Evolutionary conservation across 2,329 filamentous ascomycete genomes (phyloP).

Genomic region (Fusarium equiseti): DNA sequence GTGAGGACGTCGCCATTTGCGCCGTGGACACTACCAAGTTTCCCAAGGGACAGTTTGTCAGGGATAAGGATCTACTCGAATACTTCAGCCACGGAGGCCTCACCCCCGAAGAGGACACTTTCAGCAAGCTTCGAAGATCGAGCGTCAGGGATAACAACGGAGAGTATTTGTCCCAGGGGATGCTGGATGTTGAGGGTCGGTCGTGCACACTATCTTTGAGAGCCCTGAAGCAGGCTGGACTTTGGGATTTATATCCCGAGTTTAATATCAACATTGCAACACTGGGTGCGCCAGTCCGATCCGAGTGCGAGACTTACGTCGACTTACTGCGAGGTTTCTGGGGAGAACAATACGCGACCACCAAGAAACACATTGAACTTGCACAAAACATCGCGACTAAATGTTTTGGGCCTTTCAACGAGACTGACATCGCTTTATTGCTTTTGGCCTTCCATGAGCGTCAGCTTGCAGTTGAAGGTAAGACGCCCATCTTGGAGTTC

Average conservation of each 20-base stretch:
- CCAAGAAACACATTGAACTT: not conserved
- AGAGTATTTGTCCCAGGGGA: not conserved
- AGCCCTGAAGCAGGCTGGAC: fast-evolving
- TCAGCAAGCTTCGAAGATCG: not conserved
- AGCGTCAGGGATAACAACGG: not conserved
- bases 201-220: not conserved
- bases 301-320: too few species aligned
- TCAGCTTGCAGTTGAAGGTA: not conserved
- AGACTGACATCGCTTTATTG: not conserved
- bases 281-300: too few species aligned
- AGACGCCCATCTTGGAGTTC: too few species aligned
- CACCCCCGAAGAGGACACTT: not conserved
- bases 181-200: fast-evolving
- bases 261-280: fast-evolving
- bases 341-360: too few species aligned
- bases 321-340: too few species aligned
- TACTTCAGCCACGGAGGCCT: fast-evolving
- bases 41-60: not conserved
- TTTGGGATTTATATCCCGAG: fast-evolving
- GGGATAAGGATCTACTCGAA: not conserved
- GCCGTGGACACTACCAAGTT: not conserved
- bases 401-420: not conserved
- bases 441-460: not conserved
- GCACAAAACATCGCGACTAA: fast-evolving
- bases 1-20: not conserved